phyloP scores from a whole-genome alignment of 331 rosid genomes.

The Malus hybrid region DNA sequence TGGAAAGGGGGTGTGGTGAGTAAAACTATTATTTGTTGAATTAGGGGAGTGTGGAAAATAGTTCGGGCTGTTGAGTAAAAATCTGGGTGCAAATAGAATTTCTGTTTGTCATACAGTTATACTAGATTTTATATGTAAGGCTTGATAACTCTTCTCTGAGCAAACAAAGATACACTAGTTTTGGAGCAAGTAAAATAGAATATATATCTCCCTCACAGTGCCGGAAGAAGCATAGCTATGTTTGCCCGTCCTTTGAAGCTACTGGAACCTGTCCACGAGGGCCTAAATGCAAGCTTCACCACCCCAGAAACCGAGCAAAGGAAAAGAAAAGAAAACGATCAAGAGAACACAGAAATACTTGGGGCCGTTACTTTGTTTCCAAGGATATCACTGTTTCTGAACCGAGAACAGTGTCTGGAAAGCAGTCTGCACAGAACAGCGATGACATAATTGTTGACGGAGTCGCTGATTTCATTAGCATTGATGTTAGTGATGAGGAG shows the following conservation, averaged over 20 bases:
- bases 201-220: conserved; percentile 47
- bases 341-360: conserved; percentile 32
- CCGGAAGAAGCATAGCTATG: conserved; percentile 93
- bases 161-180: conserved; percentile 20
- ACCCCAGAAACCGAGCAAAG: conserved; percentile 50
- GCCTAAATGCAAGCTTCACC: conserved; percentile 83
- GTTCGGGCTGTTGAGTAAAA: not conserved
- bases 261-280: conserved; percentile 70
- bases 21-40: not conserved
- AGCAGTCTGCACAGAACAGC: conserved; percentile 11
- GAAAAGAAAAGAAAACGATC: conserved; percentile 77
- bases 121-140: not conserved
- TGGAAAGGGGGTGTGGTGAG: not conserved
- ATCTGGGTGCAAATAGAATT: not conserved
- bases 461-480: conserved; percentile 44
- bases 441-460: conserved; percentile 18
- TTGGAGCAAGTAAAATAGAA: conserved; percentile 19
- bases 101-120: not conserved
- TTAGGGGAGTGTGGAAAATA: not conserved
- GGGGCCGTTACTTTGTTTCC: conserved; percentile 71
- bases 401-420: conserved; percentile 26
- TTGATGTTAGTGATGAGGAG: conserved; percentile 33
- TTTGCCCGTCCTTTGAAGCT: conserved; percentile 77
- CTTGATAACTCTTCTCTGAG: not conserved
- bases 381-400: conserved; percentile 19